Base-by-base conservation (phyloP, 495 filamentous ascomycete genomes). In the Penicillium goetzii region DNA sequence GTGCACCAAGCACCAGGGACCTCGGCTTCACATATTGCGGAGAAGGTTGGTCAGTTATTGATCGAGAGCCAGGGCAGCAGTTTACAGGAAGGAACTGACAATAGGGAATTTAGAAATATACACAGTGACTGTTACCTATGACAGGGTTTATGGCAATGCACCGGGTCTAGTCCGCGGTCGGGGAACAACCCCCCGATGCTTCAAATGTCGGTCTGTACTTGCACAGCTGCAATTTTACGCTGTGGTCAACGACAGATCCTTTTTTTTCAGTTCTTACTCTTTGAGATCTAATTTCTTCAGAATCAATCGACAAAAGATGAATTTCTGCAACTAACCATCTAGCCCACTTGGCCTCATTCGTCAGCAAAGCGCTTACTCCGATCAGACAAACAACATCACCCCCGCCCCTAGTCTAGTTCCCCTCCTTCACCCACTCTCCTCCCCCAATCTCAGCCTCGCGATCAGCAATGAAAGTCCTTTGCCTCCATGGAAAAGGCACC, bases 401-500 rank as follows among this genome's bases (percentile, higher is more conserved):
- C 38, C 60, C 19, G 8, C 30, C 32, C 8, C 26, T 12, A 32
- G 9, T 5, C 4, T 5, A n/a, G 3, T 21, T 21, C 28, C 53
- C 28, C 32, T 45, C 43, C 28, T 54, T 51, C 25, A 19, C 50
- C 26, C 28, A 51, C 45, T 60, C 33, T 41, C 25, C n/a, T 17
- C 25, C 21, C 47, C 32, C 17, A 26, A 36, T 56, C 60, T 53
- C 33, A 32, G 17, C 21, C 41, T 9, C 32, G 28, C 4, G 23
- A 49, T 40, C 57, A 51, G 72, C 49, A 23, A 88, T 88, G 80
- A 81, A 76, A 63, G 70, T 90, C 57, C 82, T 90, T 45, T 86
- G 85, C 61, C 84, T 90, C 19, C 87, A 90, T 68, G 88, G 85
- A 10, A 79, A 81, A 61, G 87, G 86, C 33, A 89, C 87, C 33